phyloP scores from a whole-genome alignment of 371 early-diverging fungal species.

The Dichotomocladium elegans region DNA sequence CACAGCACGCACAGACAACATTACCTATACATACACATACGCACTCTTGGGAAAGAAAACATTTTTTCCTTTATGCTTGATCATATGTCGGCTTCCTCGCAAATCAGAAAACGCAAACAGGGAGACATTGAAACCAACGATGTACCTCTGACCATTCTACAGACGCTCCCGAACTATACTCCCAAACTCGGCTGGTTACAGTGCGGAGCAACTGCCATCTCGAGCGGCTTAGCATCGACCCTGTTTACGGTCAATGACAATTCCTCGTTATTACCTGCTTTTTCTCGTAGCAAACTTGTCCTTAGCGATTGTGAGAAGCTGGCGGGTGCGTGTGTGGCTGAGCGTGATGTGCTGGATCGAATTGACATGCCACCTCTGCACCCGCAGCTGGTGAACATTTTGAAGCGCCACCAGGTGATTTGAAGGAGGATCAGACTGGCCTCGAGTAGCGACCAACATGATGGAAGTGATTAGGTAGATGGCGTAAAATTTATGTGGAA shows the following conservation, averaged over 20 bases:
- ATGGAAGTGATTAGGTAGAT: constrained; percentile 45
- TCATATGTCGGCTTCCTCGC: too few species aligned
- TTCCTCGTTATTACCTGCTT: neutral
- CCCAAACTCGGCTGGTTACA: neutral
- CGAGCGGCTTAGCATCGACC: neutral
- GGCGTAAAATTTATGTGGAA: constrained; percentile 82
- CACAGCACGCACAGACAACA: too few species aligned
- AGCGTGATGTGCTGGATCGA: neutral
- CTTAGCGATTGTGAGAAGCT: neutral
- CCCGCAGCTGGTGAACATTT: neutral
- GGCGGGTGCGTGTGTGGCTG: neutral
- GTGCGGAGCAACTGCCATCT: neutral
- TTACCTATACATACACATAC: too few species aligned
- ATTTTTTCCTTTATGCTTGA: too few species aligned
- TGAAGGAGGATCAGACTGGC: neutral
- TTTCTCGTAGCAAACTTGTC: neutral
- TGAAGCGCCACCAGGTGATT: neutral
- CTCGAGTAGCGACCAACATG: neutral
- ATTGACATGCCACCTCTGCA: neutral
- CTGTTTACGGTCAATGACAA: too few species aligned
- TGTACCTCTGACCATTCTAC: neutral
- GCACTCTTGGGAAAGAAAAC: too few species aligned
- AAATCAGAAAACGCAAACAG: too few species aligned
- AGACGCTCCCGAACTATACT: too few species aligned
- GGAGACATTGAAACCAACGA: too few species aligned